Evolutionary conservation across 208 protist genomes (phyloP).

Genomic region (Leishmania tropica): DNA sequence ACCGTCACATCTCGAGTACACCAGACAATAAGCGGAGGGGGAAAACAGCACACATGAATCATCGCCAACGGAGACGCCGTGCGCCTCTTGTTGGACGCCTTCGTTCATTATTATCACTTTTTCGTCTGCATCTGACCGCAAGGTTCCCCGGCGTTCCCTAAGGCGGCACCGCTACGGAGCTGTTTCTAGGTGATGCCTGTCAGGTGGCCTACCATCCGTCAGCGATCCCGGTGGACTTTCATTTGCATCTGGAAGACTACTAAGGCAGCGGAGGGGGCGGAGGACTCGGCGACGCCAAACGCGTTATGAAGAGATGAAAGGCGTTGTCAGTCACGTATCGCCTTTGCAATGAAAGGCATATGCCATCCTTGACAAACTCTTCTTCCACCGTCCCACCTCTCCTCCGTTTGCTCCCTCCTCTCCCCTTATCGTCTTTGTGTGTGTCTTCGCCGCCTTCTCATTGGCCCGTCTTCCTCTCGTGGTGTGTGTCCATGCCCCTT

Average conservation of each 20-base stretch:
- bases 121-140: neutral
- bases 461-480: neutral
- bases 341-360: neutral
- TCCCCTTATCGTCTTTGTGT: neutral
- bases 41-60: neutral
- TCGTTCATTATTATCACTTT: neutral
- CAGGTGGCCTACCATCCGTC: neutral
- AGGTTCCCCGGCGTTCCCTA: neutral
- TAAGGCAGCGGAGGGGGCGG: no score
- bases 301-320: no score
- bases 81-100: neutral
- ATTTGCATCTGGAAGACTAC: neutral
- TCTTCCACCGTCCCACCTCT: slow-evolving; percentile 10
- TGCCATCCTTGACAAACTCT: neutral
- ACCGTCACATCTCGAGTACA: neutral
- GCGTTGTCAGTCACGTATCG: neutral
- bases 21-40: neutral
- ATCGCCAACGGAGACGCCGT: neutral
- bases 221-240: neutral
- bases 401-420: neutral
- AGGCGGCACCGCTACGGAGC: neutral
- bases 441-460: neutral
- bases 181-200: neutral
- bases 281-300: no score
- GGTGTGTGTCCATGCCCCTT: neutral